Conservation (phyloP, 2,329 filamentous ascomycete genomes). For the Cladosporium cucumerinum region DNA sequence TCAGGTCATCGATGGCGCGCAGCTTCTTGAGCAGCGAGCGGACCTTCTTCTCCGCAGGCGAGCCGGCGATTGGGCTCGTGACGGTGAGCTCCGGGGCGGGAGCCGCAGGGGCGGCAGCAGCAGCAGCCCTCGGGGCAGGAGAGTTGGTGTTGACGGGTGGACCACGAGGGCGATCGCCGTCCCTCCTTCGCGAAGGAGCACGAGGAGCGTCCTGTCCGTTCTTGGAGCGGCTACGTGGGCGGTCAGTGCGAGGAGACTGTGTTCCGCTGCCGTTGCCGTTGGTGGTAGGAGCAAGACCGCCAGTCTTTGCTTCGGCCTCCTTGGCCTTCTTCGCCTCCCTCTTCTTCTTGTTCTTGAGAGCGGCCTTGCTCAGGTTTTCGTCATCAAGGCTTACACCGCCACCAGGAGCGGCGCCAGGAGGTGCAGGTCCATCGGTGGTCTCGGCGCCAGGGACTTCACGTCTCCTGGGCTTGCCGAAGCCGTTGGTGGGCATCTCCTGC, state of each 20-base stretch:
- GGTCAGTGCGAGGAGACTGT: slow-evolving; percentile 22
- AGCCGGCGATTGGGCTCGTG: slow-evolving; percentile 56
- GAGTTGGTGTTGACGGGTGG: slow-evolving; percentile 38
- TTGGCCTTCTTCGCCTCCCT: slow-evolving; percentile 87
- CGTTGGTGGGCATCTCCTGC: slow-evolving; percentile 54
- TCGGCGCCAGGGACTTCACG: slow-evolving; percentile 87
- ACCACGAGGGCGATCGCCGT: slow-evolving; percentile 26
- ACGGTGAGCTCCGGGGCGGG: slow-evolving; percentile 49
- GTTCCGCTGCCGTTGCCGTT: slow-evolving; percentile 37
- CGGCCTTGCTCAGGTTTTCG: slow-evolving; percentile 75
- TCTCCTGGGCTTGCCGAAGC: slow-evolving; percentile 71
- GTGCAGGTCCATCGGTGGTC: slow-evolving; percentile 49
- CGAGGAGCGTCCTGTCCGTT: slow-evolving; percentile 27
- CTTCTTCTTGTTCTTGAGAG: slow-evolving; percentile 98
- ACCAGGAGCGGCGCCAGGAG: slow-evolving; percentile 64
- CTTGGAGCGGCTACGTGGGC: slow-evolving; percentile 34
- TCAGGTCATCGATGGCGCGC: slow-evolving; percentile 92
- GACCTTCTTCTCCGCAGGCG: slow-evolving; percentile 89
- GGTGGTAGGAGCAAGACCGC: slow-evolving; percentile 46
- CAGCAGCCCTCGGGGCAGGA: slow-evolving; percentile 28
- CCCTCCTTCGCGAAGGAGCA: slow-evolving; percentile 26
- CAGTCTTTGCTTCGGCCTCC: slow-evolving; percentile 64
- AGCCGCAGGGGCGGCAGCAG: slow-evolving; percentile 18
- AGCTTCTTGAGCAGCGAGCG: slow-evolving; percentile 94
- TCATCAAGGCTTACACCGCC: slow-evolving; percentile 67